Percentiles rank a stretch among this genome's conserved stretches.
Evolutionary conservation across 805 yeast genomes (phyloP).

Genomic region (Starmerella sp.): DNA sequence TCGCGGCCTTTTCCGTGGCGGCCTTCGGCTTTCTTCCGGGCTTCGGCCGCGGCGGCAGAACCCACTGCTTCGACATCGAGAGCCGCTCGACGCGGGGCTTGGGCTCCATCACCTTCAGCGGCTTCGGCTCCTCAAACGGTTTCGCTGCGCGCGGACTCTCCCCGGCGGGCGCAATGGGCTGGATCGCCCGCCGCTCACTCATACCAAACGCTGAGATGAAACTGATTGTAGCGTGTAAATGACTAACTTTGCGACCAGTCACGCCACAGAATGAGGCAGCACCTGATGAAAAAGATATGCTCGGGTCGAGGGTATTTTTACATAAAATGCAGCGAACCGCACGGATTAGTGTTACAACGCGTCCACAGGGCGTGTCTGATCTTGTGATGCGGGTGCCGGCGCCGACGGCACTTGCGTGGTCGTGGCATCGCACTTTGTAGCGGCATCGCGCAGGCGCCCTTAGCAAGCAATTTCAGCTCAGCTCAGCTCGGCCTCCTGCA

Average conservation of each 20-base stretch:
- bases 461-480: no score
- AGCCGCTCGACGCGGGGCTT: slow-evolving; percentile 14
- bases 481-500: no score
- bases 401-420: no score
- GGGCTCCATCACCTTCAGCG: not conserved
- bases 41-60: slow-evolving; percentile 77
- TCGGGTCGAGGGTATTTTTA: not conserved
- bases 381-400: no score
- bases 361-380: no score
- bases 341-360: no score
- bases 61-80: slow-evolving; percentile 67
- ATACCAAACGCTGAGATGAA: not conserved
- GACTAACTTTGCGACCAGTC: not conserved
- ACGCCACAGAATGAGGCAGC: slow-evolving; percentile 2
- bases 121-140: not conserved
- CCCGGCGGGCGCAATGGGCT: slow-evolving; percentile 8
- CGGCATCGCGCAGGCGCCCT: no score
- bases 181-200: slow-evolving; percentile 4
- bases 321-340: not conserved
- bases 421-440: no score
- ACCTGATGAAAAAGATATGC: slow-evolving; percentile 1
- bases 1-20: slow-evolving; percentile 74
- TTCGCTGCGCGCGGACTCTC: not conserved
- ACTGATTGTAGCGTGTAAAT: not conserved
- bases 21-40: slow-evolving; percentile 66